Evolutionary conservation across 2,329 filamentous ascomycete genomes (phyloP).

Genomic region (Colletotrichum trifolii): DNA sequence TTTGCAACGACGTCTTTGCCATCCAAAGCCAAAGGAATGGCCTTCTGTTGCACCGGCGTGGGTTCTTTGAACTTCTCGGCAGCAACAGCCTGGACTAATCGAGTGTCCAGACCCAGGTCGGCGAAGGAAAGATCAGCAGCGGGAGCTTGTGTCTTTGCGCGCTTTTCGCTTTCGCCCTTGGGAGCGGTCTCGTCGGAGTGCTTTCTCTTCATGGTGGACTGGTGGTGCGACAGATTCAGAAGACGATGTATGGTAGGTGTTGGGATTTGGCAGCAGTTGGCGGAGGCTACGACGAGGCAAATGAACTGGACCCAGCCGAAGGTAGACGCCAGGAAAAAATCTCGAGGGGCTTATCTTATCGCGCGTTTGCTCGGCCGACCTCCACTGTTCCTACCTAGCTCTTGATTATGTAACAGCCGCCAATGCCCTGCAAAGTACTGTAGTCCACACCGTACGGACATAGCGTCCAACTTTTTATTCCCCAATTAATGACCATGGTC

Average conservation of each 20-base stretch:
- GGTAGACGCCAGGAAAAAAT: too few relatives aligned
- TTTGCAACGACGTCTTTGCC: constrained; percentile 92
- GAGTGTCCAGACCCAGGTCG: constrained; percentile 82
- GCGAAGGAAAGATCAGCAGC: constrained; percentile 70
- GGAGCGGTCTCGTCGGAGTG: constrained; percentile 66
- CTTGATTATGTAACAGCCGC: too few relatives aligned
- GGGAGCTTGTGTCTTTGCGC: constrained; percentile 43
- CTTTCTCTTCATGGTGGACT: constrained; percentile 69
- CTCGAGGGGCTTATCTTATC: too few relatives aligned
- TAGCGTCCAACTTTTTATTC: too few relatives aligned
- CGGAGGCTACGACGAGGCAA: too few relatives aligned
- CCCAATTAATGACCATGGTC: too few relatives aligned
- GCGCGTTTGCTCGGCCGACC: too few relatives aligned
- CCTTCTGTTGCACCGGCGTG: constrained; percentile 87
- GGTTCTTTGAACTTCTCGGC: constrained; percentile 86
- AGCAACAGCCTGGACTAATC: constrained; percentile 86
- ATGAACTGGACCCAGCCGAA: too few relatives aligned
- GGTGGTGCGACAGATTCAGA: too few relatives aligned
- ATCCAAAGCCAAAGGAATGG: constrained; percentile 87
- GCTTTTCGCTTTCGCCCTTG: constrained; percentile 45
- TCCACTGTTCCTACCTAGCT: too few relatives aligned
- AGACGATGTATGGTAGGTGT: neutral
- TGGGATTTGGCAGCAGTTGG: neutral
- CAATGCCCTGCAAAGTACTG: too few relatives aligned
- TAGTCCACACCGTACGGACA: too few relatives aligned